Conservation (phyloP, 345 rosid genomes). For the Jatropha curcas region DNA sequence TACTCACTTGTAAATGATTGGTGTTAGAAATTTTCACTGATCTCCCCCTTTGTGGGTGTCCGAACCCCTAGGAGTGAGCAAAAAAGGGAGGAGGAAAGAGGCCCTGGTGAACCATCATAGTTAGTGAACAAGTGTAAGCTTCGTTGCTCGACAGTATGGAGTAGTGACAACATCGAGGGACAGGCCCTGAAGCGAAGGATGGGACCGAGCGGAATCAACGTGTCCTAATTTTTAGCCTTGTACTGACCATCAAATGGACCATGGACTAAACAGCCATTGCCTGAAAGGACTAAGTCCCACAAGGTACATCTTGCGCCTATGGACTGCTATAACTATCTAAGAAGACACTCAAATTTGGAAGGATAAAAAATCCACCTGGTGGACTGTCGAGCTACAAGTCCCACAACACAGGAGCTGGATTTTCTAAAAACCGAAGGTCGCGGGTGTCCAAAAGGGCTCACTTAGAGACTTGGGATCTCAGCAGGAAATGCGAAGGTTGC, state of each 20-base stretch:
- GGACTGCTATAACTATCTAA: background rate
- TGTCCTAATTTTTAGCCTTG: constrained; percentile 12
- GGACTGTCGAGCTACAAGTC: background rate
- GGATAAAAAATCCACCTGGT: background rate
- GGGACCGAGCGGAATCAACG: constrained; percentile 3
- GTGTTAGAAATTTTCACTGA: too few species aligned
- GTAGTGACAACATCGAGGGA: constrained; percentile 25
- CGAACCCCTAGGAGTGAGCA: constrained; percentile 17
- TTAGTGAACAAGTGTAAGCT: constrained; percentile 10
- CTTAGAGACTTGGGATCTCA: background rate
- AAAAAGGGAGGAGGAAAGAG: constrained; percentile 25
- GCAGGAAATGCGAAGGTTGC: background rate
- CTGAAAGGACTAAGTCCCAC: too few species aligned
- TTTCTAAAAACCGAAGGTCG: background rate
- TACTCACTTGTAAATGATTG: too few species aligned
- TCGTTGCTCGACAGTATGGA: constrained; percentile 16
- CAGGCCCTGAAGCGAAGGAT: constrained; percentile 26
- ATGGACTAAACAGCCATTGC: constrained; percentile 12
- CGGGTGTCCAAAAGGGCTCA: background rate
- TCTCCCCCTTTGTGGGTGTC: constrained; percentile 20
- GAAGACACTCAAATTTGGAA: background rate
- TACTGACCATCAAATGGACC: constrained; percentile 15
- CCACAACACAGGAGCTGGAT: background rate
- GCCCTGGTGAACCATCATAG: constrained; percentile 19
- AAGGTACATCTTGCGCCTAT: constrained; percentile 2